phyloP scores from a whole-genome alignment of 2,329 filamentous ascomycete genomes.

The Calonectria naviculata region DNA sequence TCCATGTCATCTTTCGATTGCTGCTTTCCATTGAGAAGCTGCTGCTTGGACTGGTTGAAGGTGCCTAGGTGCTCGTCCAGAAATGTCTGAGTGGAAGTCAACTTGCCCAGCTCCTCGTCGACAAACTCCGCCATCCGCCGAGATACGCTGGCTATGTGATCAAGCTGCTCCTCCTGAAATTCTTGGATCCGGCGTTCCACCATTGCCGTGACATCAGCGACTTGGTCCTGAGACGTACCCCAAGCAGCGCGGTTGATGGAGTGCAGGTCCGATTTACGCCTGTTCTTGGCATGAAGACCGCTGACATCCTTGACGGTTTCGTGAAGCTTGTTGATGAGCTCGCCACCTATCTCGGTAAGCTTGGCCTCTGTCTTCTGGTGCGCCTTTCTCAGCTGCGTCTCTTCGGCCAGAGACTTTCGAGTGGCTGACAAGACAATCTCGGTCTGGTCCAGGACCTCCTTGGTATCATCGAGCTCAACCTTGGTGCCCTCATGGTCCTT shows the following conservation, averaged over 20 bases:
- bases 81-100: constrained; percentile 76
- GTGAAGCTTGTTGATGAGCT: constrained; percentile 82
- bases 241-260: constrained; percentile 82
- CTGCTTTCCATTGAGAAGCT: constrained; percentile 75
- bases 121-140: constrained; percentile 83
- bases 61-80: constrained; percentile 75
- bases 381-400: constrained; percentile 82
- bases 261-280: constrained; percentile 86
- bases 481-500: constrained; percentile 88
- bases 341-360: constrained; percentile 77
- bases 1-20: constrained; percentile 88
- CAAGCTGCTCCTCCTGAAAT: constrained; percentile 79
- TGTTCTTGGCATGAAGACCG: constrained; percentile 86
- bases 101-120: constrained; percentile 75
- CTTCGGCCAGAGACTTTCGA: constrained; percentile 80
- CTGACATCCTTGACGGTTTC: constrained; percentile 84
- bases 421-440: constrained; percentile 86
- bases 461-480: constrained; percentile 79
- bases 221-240: constrained; percentile 79
- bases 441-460: constrained; percentile 85
- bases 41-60: constrained; percentile 75
- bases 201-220: constrained; percentile 79
- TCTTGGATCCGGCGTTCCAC: constrained; percentile 81
- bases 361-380: constrained; percentile 87
- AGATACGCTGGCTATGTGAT: constrained; percentile 75